Percentiles rank a stretch among this genome's conserved stretches.
Evolutionary conservation across 1,284 basidiomycete genomes (phyloP).

Genomic region (Tilletia caries): DNA sequence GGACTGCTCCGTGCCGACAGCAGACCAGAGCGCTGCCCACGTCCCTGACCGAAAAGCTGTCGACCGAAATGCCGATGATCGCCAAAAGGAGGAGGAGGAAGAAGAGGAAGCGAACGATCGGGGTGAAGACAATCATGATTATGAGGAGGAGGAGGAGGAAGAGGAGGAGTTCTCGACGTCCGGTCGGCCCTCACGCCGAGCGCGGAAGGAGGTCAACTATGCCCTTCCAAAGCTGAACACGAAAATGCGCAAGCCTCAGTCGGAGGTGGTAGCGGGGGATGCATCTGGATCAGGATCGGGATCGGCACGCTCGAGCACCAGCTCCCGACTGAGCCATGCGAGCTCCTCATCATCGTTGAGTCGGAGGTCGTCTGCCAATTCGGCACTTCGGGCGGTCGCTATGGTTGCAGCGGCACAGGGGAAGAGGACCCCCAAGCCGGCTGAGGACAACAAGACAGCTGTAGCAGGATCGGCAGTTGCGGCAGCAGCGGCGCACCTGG

Average conservation of each 20-base stretch:
- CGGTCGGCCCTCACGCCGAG: conserved; percentile 20
- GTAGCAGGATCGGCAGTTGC: too few relatives aligned
- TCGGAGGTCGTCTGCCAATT: not conserved
- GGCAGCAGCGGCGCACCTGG: not conserved
- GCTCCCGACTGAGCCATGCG: not conserved
- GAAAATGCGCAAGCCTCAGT: conserved; percentile 53
- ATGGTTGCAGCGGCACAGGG: not conserved
- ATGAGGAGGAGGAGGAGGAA: not conserved
- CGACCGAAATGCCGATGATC: not conserved
- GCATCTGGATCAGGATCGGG: too few relatives aligned
- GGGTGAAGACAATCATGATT: not conserved
- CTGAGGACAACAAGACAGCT: not conserved
- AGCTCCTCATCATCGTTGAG: not conserved
- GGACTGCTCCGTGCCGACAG: not conserved
- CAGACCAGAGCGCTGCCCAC: not conserved
- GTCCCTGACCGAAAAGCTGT: too few relatives aligned
- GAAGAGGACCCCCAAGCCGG: not conserved
- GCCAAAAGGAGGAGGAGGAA: not conserved
- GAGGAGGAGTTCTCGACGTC: not conserved
- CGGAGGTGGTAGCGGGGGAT: not conserved
- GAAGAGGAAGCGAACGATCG: not conserved
- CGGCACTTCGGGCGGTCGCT: not conserved
- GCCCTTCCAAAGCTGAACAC: conserved; percentile 52
- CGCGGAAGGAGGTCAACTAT: conserved; percentile 50
- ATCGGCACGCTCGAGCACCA: not conserved